Evolutionary conservation across 2,329 filamentous ascomycete genomes (phyloP).

Genomic region (Emericellopsis atlantica): DNA sequence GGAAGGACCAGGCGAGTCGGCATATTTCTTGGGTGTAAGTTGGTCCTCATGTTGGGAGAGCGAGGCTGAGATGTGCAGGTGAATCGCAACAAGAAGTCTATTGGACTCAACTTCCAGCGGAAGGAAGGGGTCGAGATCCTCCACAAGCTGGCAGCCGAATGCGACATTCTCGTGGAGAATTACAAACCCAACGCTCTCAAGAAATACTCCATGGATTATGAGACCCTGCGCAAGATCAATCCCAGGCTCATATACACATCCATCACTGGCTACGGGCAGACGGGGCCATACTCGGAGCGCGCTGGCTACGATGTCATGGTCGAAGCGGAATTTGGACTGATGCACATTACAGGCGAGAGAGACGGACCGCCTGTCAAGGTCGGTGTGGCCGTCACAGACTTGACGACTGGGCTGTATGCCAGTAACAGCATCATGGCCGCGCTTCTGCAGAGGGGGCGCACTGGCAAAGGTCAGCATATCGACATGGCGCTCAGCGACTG

Average conservation of each 20-base stretch:
- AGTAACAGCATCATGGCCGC: constrained; percentile 94
- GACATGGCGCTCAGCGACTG: constrained; percentile 88
- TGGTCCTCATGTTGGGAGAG: not conserved
- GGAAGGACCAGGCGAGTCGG: constrained; percentile 75
- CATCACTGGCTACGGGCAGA: constrained; percentile 95
- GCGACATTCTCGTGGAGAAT: constrained; percentile 92
- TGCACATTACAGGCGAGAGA: constrained; percentile 91
- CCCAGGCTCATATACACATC: constrained; percentile 84
- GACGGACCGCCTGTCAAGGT: constrained; percentile 93
- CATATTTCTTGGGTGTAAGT: constrained; percentile 82
- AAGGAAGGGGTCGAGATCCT: constrained; percentile 73
- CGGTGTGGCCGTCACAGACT: constrained; percentile 88
- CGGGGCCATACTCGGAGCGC: constrained; percentile 73
- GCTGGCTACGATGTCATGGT: constrained; percentile 99
- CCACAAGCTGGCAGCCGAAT: constrained; percentile 70
- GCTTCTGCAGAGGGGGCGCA: constrained; percentile 60
- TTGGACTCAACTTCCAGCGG: constrained; percentile 84
- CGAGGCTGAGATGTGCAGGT: constrained; percentile 37
- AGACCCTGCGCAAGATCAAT: constrained; percentile 68
- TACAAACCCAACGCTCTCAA: constrained; percentile 82
- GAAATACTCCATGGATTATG: constrained; percentile 87
- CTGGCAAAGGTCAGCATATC: constrained; percentile 78
- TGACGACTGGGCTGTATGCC: constrained; percentile 91
- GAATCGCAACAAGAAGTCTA: constrained; percentile 93
- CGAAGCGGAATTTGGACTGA: constrained; percentile 92